Base-by-base conservation (phyloP, 208 protist genomes). In the Trypanosoma vivax region DNA sequence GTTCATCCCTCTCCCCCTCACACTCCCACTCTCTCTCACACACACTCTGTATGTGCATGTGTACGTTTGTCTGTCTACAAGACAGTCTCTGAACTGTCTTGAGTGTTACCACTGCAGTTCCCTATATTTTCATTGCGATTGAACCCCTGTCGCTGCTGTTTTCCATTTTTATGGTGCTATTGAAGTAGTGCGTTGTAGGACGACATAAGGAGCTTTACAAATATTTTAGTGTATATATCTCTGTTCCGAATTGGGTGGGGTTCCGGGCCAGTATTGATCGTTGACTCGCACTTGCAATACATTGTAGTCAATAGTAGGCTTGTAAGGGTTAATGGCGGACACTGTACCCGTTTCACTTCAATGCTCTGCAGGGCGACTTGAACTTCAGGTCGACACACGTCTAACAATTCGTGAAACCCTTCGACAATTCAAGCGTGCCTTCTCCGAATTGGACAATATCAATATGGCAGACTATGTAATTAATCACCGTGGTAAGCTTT, bases 291-390 rank as follows among this genome's bases (percentile, higher is more conserved):
- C n/a, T n/a, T n/a, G n/a, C n/a, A n/a, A 41, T 27, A 41, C 23
- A 25, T 24, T 2, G 1, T 3, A 19, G 38, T 14, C 18, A 46
- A 30, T n/a, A 49, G 18, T 19, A 42, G 31, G 19, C 13, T n/a
- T 31, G 9, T 31, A 24, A 29, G 30, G 23, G 21, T 9, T 2
- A 16, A 67, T 67, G 60, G 21, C 60, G 5, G 54, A 62, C 24
- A 25, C 34, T 30, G 37, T 83, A 27, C 50, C 47, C 0, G 51
- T 89, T 18, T 76, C 65, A 0, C 38, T 89, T 6, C 81, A 89
- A 56, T 79, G 70, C 47, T 80, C 67, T 21, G 66, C 72, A 58
- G 81, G 81, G 19, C 76, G 81, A 27, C 80, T 85, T 46, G 64
- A 67, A 18, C 40, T 72, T 27, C 7, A 31, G 18, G 53, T 85